Percentiles rank a stretch among this genome's conserved stretches.
Evolutionary conservation across 805 yeast genomes (phyloP).

Genomic region (Blastobotrys mokoenaii): DNA sequence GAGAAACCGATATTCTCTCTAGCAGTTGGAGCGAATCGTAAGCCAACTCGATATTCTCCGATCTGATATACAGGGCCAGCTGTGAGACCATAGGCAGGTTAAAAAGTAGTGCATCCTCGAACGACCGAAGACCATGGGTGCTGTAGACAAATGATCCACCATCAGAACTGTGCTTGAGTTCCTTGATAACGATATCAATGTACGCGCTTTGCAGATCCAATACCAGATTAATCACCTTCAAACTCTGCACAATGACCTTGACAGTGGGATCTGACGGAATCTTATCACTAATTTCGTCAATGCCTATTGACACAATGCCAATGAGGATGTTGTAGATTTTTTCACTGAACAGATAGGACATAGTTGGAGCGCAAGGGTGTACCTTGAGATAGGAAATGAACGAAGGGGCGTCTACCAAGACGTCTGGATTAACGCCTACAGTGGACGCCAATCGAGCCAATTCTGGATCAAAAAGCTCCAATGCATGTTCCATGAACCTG

Average conservation of each 20-base stretch:
- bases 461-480: slow-evolving; percentile 44
- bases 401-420: slow-evolving; percentile 36
- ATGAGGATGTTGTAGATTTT: slow-evolving; percentile 50
- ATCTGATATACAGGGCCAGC: slow-evolving; percentile 66
- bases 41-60: slow-evolving; percentile 44
- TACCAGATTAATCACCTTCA: slow-evolving; percentile 15
- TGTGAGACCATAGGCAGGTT: slow-evolving; percentile 67
- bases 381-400: slow-evolving; percentile 46
- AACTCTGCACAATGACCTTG: slow-evolving; percentile 23
- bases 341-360: slow-evolving; percentile 56
- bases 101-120: slow-evolving; percentile 63
- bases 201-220: slow-evolving; percentile 46
- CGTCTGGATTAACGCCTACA: slow-evolving; percentile 41
- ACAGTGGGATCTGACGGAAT: slow-evolving; percentile 28
- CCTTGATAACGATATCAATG: slow-evolving; percentile 42
- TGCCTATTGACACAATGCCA: slow-evolving; percentile 47
- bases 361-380: slow-evolving; percentile 61
- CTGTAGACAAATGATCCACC: slow-evolving; percentile 30
- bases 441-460: slow-evolving; percentile 47
- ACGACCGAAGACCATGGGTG: slow-evolving; percentile 52
- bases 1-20: slow-evolving; percentile 38
- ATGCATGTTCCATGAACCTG: slow-evolving; percentile 39
- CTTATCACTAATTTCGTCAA: slow-evolving; percentile 44
- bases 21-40: slow-evolving; percentile 46
- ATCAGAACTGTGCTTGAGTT: slow-evolving; percentile 9